Base-by-base conservation (phyloP, 805 yeast genomes). In the Nakazawaea holstii region DNA sequence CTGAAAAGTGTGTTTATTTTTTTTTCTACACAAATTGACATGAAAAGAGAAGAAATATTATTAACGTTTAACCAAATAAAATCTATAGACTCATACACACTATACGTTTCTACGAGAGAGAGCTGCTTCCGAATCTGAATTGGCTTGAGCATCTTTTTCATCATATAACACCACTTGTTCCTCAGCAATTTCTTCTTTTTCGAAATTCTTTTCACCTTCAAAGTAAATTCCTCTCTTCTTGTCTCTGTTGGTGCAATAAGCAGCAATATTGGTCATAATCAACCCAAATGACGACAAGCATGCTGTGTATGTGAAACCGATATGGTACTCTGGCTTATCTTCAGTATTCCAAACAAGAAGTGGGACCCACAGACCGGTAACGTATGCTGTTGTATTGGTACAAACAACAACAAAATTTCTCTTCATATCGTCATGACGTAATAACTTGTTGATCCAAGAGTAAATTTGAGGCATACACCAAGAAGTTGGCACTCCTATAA, bases 381-480 rank as follows among this genome's bases (percentile, higher is more conserved):
- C 69, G 49, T 73, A 73, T 0, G 76, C 73, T 40, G 67, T 50
- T 10, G 66, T 66, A 52, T 73, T 72, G 28, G 75, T 72, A 9
- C 60, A 49, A 8, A 66, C 74, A 15, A 72, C 70, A 7, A 68
- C 63, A 20, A 59, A 51, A 46, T 60, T 57, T 61, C 68, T 55
- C 58, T 67, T 64, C 69, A 66, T 59, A 55, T 73, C 78, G 49
- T 74, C 73, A 7, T 65, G 57, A 27, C 66, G 65, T 15, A 79
- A 55, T 27, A 71, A 54, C 33, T 77, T 62, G 55, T 79, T 79
- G 35, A 77, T 70, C 84, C 84, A 79, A 3, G 80, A 66, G 50
- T 72, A 78, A 11, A 77, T 74, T 52, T 74, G 68, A 2, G 82
- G 82, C 60, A 76, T 82, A 1, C 80, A 82, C 72, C 70, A 71